These are phyloP conservation scores for Clathrospora elynae DNA, from an alignment of 2,329 filamentous ascomycete genomes.

Conservation along the genomic window DNA sequence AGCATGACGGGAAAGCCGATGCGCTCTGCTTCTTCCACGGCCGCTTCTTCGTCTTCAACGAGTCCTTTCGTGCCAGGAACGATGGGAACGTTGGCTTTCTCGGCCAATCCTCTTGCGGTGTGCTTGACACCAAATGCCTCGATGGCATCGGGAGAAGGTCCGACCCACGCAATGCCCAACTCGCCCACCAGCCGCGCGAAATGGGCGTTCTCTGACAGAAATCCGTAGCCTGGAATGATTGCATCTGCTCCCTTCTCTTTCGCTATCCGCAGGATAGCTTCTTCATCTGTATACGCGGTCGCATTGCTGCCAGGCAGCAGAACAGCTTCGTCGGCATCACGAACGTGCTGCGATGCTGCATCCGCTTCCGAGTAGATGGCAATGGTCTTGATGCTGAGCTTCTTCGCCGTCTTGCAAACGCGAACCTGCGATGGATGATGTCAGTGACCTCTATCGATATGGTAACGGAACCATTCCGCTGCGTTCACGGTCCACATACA, in stretches of 20 bases:
- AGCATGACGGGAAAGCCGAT: conserved; percentile 61
- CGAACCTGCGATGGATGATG: conserved; percentile 45
- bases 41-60: conserved; percentile 45
- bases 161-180: conserved; percentile 64
- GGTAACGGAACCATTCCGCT: conserved; percentile 1
- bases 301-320: conserved; percentile 56
- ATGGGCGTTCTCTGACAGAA: conserved; percentile 66
- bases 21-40: conserved; percentile 52
- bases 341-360: conserved; percentile 60
- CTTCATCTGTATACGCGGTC: conserved; percentile 57
- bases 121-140: conserved; percentile 65
- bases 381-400: conserved; percentile 58
- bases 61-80: conserved; percentile 60
- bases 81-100: conserved; percentile 59
- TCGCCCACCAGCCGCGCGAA: conserved; percentile 61
- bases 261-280: conserved; percentile 59
- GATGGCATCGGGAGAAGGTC: conserved; percentile 61
- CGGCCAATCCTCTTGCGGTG: conserved; percentile 60
- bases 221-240: conserved; percentile 71
- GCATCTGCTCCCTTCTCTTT: conserved; percentile 58
- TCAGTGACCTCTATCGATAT: conserved; percentile 17
- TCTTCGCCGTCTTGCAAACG: conserved; percentile 58
- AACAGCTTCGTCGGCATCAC: conserved; percentile 59
- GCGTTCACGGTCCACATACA: conserved; percentile 2
- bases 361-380: conserved; percentile 65